Evolutionary conservation across 257 asterid species (phyloP), one percentile per base, ranked within the genome.

Genomic region (Handroanthus guayacan): DNA sequence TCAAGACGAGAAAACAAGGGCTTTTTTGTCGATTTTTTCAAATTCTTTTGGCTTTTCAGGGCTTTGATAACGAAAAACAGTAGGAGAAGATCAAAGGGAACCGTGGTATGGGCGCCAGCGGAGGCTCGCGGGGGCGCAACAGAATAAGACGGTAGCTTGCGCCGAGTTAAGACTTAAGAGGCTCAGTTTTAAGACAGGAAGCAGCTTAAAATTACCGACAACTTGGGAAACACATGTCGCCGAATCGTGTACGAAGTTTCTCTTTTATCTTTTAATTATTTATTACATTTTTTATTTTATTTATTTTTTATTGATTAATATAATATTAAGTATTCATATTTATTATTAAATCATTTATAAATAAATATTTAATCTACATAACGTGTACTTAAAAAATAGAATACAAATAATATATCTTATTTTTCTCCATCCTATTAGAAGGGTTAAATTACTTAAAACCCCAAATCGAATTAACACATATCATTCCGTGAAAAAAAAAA

Each of bases 111-210:
- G 39, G 60, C 38, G 6, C 39, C 65, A 11, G 77, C n/a, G 80
- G 76, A 11, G 45, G 67, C 48, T 9, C 9, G 17, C 76, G 76
- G 80, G 12, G 66, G 66, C 67, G 43, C 58, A 60, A 44, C 75
- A 10, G 71, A 63, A 5, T 55, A 64, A 55, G 50, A 71, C 55
- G 58, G 67, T 14, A 61, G 55, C 38, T 66, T 31, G 73, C 14
- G 73, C 9, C 9, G 81, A 72, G 9, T 16, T 73, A 9, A 69
- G 31, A 25, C 31, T 25, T 25, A 25, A 51, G 75, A 8, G 48
- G 55, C 38, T 36, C 45, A 18, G 71, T 69, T 14, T 47, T 13
- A 25, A 51, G 67, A 57, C 31, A n/a, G 44, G 34, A 71, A 70
- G 38, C 57, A 67, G 62, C 73, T 68, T 61, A 57, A 68, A 48